phyloP scores from a whole-genome alignment of 768 basidiomycete genomes.

The Lactarius sanguifluus region DNA sequence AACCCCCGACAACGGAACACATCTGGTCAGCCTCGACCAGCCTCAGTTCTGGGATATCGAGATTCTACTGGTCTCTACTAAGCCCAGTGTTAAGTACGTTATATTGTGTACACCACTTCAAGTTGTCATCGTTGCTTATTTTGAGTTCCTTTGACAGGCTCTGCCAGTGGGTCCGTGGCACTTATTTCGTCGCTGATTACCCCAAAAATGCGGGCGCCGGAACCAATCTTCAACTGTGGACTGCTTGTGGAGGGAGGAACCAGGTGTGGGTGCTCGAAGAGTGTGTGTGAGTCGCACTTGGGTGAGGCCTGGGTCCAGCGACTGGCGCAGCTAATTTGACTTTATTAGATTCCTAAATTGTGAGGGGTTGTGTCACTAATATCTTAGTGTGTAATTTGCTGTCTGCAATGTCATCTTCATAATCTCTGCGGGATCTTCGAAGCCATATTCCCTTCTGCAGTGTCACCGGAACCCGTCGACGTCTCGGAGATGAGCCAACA shows the following conservation, averaged over 20 bases:
- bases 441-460: too few relatives aligned
- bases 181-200: neutral
- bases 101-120: neutral
- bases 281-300: neutral
- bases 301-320: neutral
- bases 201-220: neutral
- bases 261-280: slow-evolving; percentile 6
- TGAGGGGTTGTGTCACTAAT: too few relatives aligned
- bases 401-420: too few relatives aligned
- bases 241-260: neutral
- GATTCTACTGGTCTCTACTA: neutral
- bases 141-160: neutral
- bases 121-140: neutral
- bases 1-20: neutral
- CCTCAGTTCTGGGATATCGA: neutral
- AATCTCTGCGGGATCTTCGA: too few relatives aligned
- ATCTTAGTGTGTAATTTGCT: neutral
- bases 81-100: neutral
- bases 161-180: neutral
- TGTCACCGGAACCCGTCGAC: too few relatives aligned
- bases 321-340: neutral
- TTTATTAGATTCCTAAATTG: neutral
- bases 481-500: too few relatives aligned
- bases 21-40: neutral
- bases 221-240: neutral